Base-by-base conservation (phyloP, 768 basidiomycete genomes). In the Boletus rufocinnamomeus region DNA sequence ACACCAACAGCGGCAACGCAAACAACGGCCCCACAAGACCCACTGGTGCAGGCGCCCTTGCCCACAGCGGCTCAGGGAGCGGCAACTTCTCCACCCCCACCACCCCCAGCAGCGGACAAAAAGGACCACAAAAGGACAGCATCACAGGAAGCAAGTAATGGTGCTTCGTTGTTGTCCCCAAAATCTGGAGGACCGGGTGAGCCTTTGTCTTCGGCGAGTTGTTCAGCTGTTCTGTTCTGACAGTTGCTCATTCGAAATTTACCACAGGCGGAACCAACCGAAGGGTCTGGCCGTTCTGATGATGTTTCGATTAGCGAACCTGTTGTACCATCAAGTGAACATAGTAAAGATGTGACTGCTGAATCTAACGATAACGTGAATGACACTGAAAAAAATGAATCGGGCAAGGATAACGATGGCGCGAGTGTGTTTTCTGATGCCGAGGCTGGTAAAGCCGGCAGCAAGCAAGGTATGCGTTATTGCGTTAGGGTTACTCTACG, bases 191-290 rank as follows among this genome's bases (percentile, higher is more conserved):
- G 66, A 65, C 45, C 1, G 71, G 72, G 72, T 72, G 66, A 72
- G 72, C 73, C 60, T 71, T 74, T 57, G 34, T 63, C 67, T 61
- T 54, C 52, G 71, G 73, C 70, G 62, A 74, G 69, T 72, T 11
- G 13, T 49, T 55, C 28, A 41, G 51, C 43, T 49, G 40, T 45
- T 59, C 32, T 57, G 46, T 69, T 73, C 72, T 72, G 54, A 72
- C 71, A 52, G 44, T 21, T 57, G 58, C 72, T 72, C 67, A 74
- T 73, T 61, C 58, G 50, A 50, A 59, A 65, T 57, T 35, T 19
- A 34, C 35, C 25, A 62, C 59, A 72, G 72, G 63, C 6, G 65
- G 60, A 48, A 2, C 32, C 50, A 19, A 5, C 16, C 7, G 17
- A 55, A 25, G 2, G 19, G 6, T n/a, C n/a, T 58, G 34, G 40